A percentile compares a stretch with the other conserved stretches of the same genome.
Evolutionary conservation across 1,139 yeast species (phyloP).

Genomic region (Yamadazyma diddensiae): DNA sequence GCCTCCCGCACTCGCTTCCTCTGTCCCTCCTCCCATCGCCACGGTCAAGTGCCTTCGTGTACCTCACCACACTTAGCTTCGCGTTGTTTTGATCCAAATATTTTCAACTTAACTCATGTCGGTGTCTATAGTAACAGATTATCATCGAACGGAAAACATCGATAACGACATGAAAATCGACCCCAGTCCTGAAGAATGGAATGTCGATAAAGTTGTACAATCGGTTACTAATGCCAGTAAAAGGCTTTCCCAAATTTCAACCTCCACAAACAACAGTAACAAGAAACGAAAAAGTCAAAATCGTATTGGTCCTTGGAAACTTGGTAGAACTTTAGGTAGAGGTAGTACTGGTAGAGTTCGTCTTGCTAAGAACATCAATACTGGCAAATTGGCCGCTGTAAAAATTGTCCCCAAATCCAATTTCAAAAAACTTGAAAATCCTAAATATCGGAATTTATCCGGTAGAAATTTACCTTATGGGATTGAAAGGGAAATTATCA

Average conservation of each 20-base stretch:
- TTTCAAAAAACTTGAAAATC: slow-evolving; percentile 54
- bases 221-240: slow-evolving; percentile 63
- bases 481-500: slow-evolving; percentile 93
- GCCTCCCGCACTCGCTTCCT: not conserved
- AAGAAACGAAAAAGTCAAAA: slow-evolving; percentile 60
- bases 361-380: slow-evolving; percentile 78
- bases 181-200: slow-evolving; percentile 17
- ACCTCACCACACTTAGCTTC: no score
- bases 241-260: slow-evolving; percentile 62
- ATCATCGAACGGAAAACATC: no score
- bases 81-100: no score
- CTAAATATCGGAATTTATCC: slow-evolving; percentile 41
- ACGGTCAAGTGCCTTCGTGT: no score
- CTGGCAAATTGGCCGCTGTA: slow-evolving; percentile 93
- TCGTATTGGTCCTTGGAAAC: slow-evolving; percentile 94
- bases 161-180: no score
- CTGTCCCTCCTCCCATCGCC: no score
- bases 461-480: slow-evolving; percentile 72
- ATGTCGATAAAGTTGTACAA: slow-evolving; percentile 47
- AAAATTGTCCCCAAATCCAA: slow-evolving; percentile 88
- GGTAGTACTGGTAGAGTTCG: slow-evolving; percentile 96
- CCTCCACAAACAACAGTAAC: slow-evolving; percentile 45
- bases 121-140: no score
- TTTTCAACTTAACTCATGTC: no score
- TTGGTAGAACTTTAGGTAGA: slow-evolving; percentile 90